These are phyloP conservation scores for Xylaria venustula DNA, from an alignment of 495 filamentous ascomycete species.

Conservation along the genomic window DNA sequence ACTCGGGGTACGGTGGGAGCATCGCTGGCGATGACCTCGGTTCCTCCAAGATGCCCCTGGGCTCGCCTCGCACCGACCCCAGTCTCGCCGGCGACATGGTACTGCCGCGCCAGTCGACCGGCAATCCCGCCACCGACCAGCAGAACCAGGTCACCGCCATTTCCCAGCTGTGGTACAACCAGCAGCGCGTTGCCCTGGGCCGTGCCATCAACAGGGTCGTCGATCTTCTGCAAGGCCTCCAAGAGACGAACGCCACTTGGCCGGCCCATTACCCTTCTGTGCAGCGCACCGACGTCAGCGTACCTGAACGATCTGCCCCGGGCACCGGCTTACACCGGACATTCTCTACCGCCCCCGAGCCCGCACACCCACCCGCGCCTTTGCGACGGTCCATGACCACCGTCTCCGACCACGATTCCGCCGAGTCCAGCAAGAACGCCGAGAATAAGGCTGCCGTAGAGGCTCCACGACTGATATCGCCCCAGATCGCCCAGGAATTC, in stretches of 20 bases:
- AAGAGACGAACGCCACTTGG: constrained; percentile 87
- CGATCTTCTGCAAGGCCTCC: constrained; percentile 73
- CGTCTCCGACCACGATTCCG: constrained; percentile 55
- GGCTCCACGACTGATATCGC: constrained; percentile 77
- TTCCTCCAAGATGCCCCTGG: constrained; percentile 29
- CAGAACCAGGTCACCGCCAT: constrained; percentile 45
- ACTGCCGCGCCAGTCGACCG: constrained; percentile 36
- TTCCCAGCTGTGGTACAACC: constrained; percentile 69
- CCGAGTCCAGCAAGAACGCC: constrained; percentile 71
- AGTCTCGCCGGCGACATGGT: constrained; percentile 40
- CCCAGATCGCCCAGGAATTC: constrained; percentile 93
- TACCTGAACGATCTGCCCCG: constrained; percentile 36
- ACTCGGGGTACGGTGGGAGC: constrained; percentile 91
- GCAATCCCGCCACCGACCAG: constrained; percentile 34
- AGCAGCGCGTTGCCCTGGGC: constrained; percentile 80
- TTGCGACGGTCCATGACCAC: constrained; percentile 72
- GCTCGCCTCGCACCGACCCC: constrained; percentile 39
- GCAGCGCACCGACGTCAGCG: constrained; percentile 53
- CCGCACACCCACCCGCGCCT: constrained; percentile 42
- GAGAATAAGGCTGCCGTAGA: constrained; percentile 57
- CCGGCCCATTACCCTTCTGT: constrained; percentile 93
- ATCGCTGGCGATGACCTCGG: constrained; percentile 40
- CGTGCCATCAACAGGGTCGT: constrained; percentile 81
- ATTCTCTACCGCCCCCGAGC: constrained; percentile 43
- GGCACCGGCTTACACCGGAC: constrained; percentile 56